These are phyloP conservation scores for Barnettozyma sp. DNA, from an alignment of 805 yeast genomes.

Conservation along the genomic window DNA sequence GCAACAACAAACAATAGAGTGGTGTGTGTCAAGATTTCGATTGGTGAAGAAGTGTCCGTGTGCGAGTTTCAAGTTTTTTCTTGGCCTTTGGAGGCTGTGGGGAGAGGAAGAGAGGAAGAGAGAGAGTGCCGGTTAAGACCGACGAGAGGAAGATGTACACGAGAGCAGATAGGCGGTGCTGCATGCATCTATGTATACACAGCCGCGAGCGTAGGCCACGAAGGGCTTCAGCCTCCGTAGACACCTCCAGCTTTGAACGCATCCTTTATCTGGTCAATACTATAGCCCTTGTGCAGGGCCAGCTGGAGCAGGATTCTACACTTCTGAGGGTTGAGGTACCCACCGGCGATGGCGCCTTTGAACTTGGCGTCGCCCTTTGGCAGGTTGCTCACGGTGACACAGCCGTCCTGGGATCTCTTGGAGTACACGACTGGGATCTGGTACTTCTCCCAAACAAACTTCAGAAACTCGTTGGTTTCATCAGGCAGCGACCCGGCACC, in stretches of 20 bases:
- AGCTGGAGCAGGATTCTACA: constrained; percentile 51
- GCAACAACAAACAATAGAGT: too few relatives aligned
- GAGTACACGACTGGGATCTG: constrained; percentile 54
- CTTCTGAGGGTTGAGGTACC: constrained; percentile 61
- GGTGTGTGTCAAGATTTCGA: too few relatives aligned
- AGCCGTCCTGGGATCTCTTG: constrained; percentile 64
- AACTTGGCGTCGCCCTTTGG: constrained; percentile 27
- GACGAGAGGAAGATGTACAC: too few relatives aligned
- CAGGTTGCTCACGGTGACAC: constrained; percentile 42
- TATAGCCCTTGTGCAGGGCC: constrained; percentile 35
- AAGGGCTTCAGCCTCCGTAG: constrained; percentile 30
- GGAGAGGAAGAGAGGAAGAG: too few relatives aligned
- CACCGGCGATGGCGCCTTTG: constrained; percentile 49
- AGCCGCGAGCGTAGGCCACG: too few relatives aligned
- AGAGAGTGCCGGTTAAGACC: not conserved
- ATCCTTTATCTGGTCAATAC: constrained; percentile 29
- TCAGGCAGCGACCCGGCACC: constrained; percentile 64
- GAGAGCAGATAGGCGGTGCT: too few relatives aligned
- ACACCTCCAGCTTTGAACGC: constrained; percentile 35
- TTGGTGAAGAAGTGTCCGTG: too few relatives aligned
- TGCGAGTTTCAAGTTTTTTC: not conserved
- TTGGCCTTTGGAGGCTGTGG: not conserved
- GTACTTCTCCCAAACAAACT: constrained; percentile 32
- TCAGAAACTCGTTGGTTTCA: constrained; percentile 38
- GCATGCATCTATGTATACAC: too few relatives aligned